A percentile compares a stretch with the other conserved stretches of the same genome.
Conservation (phyloP, 2,329 filamentous ascomycete genomes). For the Fusarium palustre region DNA sequence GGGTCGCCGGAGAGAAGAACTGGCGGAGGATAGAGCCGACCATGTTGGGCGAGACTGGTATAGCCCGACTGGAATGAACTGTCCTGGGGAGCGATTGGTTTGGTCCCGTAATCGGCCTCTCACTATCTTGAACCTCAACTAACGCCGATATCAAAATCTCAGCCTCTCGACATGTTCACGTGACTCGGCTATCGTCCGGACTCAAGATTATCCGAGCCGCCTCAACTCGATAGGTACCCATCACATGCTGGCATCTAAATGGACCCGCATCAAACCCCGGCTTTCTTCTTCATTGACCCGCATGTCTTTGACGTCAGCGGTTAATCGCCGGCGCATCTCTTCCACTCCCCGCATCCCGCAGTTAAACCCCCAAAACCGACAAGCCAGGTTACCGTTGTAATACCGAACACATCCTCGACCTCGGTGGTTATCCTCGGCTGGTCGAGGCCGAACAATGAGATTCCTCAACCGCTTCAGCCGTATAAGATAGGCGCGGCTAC, state of each 20-base stretch:
- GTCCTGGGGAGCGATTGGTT: slow-evolving; percentile 2
- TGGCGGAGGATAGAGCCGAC: slow-evolving; percentile 52
- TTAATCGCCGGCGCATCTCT: slow-evolving; percentile 41
- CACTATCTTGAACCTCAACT: slow-evolving; percentile 18
- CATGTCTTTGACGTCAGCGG: slow-evolving; percentile 46
- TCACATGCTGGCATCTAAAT: slow-evolving; percentile 39
- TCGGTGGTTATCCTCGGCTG: slow-evolving; percentile 48
- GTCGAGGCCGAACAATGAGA: slow-evolving; percentile 30
- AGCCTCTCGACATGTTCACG: slow-evolving; percentile 39
- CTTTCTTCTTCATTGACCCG: background rate
- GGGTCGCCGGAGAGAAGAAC: slow-evolving; percentile 51
- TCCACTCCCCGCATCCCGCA: slow-evolving; percentile 12
- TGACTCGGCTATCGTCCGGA: fast-evolving
- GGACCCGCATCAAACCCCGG: slow-evolving; percentile 10
- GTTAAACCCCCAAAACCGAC: slow-evolving; percentile 22
- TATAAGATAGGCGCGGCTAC: slow-evolving; percentile 22
- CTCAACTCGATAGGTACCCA: background rate
- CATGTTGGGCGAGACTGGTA: slow-evolving; percentile 49
- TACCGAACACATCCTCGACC: slow-evolving; percentile 34
- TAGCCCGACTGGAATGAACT: background rate
- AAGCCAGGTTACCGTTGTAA: slow-evolving; percentile 32
- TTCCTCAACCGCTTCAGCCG: slow-evolving; percentile 38
- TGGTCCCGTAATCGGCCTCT: slow-evolving; percentile 32
- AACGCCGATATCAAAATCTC: slow-evolving; percentile 44
- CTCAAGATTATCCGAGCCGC: slow-evolving; percentile 13